These are phyloP conservation scores for Neofusicoccum kwambonambiense DNA, from an alignment of 2,329 filamentous ascomycete species.

Conservation along the genomic window DNA sequence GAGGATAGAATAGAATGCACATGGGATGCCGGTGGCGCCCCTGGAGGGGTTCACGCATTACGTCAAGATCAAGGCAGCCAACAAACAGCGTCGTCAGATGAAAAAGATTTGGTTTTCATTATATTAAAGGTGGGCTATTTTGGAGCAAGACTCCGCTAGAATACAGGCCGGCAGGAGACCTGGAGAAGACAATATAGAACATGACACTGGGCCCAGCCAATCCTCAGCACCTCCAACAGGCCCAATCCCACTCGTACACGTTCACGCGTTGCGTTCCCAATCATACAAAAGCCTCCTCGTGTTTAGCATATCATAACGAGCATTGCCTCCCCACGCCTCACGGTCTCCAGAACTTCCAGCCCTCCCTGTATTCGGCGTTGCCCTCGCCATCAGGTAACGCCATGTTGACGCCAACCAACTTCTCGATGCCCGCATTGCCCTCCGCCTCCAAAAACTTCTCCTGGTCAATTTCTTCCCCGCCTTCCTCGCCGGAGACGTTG, in stretches of 20 bases:
- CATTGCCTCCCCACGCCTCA: slow-evolving; percentile 15
- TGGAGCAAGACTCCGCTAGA: background rate
- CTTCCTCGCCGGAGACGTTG: slow-evolving; percentile 77
- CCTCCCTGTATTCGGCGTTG: slow-evolving; percentile 32
- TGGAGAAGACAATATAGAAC: background rate
- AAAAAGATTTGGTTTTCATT: background rate
- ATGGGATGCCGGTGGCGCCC: too few species aligned
- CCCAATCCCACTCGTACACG: background rate
- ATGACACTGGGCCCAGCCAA: background rate
- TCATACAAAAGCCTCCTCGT: background rate
- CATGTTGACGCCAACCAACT: slow-evolving; percentile 70
- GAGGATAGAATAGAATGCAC: too few species aligned
- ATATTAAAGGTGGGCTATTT: slow-evolving; percentile 2
- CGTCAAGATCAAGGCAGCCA: too few species aligned
- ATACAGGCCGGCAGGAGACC: background rate
- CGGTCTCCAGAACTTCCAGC: slow-evolving; percentile 42
- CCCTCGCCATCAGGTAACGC: slow-evolving; percentile 20
- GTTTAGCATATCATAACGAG: background rate
- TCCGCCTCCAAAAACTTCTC: slow-evolving; percentile 84
- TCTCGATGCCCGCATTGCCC: slow-evolving; percentile 81
- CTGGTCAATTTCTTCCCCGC: slow-evolving; percentile 88
- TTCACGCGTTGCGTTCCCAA: background rate
- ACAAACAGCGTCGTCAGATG: too few species aligned
- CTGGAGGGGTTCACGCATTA: too few species aligned
- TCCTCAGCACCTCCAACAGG: background rate